These are phyloP conservation scores for Hypoxylon sp. DNA, from an alignment of 2,329 filamentous ascomycete genomes.

Conservation along the genomic window DNA sequence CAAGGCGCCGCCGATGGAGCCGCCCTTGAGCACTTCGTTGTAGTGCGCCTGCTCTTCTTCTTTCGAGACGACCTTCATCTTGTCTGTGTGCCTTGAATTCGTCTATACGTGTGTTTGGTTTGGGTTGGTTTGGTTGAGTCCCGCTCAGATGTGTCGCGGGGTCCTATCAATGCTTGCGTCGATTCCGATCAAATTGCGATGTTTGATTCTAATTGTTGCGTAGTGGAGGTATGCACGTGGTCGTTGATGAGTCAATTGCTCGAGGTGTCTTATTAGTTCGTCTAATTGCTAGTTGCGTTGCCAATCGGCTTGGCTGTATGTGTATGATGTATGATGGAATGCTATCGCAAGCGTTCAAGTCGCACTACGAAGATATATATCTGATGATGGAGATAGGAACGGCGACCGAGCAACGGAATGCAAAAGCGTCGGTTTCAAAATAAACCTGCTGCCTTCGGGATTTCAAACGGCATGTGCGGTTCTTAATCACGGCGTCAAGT, in stretches of 20 bases:
- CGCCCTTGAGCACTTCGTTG: conserved; percentile 81
- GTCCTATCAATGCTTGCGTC: neutral
- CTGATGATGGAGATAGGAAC: neutral
- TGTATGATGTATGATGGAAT: conserved; percentile 1
- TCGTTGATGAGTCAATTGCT: conserved; percentile 6
- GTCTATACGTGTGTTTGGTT: conserved; percentile 19
- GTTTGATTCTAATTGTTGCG: neutral
- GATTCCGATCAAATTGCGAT: neutral
- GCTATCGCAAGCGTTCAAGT: conserved; percentile 10
- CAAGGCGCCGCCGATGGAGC: conserved; percentile 75
- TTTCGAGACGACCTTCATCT: conserved; percentile 95
- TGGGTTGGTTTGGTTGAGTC: neutral
- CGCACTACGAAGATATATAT: conserved; percentile 17
- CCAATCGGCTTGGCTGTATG: conserved; percentile 1
- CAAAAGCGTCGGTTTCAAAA: neutral
- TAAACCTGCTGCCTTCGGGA: conserved; percentile 28
- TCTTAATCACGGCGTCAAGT: conserved; percentile 36
- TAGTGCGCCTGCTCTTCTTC: conserved; percentile 93
- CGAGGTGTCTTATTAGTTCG: conserved; percentile 12
- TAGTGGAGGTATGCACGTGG: conserved; percentile 17
- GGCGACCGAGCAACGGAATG: conserved; percentile 8
- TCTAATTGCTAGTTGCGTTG: conserved; percentile 8
- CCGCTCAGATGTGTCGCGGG: neutral
- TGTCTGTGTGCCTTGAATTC: conserved; percentile 16
- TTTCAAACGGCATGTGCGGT: conserved; percentile 22